Evolutionary conservation across 345 rosid species (phyloP).

Genomic region (Excoecaria cochinchinensis): DNA sequence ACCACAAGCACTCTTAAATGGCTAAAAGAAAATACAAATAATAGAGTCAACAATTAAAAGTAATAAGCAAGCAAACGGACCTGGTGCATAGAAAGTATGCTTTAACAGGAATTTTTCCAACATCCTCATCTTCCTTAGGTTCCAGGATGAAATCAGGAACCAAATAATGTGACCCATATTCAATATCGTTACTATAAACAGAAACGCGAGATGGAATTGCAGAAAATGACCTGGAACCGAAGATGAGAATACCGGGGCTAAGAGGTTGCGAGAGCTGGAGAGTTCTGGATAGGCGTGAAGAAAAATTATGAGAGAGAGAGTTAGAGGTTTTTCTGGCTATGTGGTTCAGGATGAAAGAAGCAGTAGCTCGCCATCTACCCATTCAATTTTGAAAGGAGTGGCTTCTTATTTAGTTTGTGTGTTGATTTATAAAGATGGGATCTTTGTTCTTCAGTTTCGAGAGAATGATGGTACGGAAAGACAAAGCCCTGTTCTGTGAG

Average conservation of each 20-base stretch:
- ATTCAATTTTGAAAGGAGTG: conserved; percentile 36
- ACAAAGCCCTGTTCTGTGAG: not conserved
- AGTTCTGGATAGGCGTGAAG: conserved; percentile 6
- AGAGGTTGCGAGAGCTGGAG: not conserved
- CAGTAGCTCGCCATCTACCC: conserved; percentile 66
- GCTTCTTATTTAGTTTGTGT: not conserved
- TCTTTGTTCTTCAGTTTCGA: not conserved
- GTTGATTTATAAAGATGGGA: not conserved
- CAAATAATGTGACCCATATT: conserved; percentile 47
- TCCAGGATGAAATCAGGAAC: conserved; percentile 33
- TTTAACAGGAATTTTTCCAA: conserved; percentile 70
- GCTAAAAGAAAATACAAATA: not conserved
- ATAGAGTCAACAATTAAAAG: not conserved
- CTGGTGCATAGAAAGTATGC: conserved; percentile 84
- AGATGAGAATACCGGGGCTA: conserved; percentile 8
- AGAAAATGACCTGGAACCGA: conserved; percentile 42
- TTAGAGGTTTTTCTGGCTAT: conserved; percentile 22
- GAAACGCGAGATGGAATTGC: conserved; percentile 62
- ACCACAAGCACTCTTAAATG: not conserved
- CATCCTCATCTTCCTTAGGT: conserved; percentile 53
- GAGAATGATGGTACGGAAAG: not conserved
- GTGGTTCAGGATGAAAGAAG: conserved; percentile 42
- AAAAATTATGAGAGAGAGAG: conserved; percentile 7
- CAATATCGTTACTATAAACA: conserved; percentile 44
- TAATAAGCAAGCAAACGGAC: conserved; percentile 30